A percentile compares a stretch with the other conserved stretches of the same genome.
Conservation (phyloP, 2,329 filamentous ascomycete species). For the Sclerotinia spermophila region DNA sequence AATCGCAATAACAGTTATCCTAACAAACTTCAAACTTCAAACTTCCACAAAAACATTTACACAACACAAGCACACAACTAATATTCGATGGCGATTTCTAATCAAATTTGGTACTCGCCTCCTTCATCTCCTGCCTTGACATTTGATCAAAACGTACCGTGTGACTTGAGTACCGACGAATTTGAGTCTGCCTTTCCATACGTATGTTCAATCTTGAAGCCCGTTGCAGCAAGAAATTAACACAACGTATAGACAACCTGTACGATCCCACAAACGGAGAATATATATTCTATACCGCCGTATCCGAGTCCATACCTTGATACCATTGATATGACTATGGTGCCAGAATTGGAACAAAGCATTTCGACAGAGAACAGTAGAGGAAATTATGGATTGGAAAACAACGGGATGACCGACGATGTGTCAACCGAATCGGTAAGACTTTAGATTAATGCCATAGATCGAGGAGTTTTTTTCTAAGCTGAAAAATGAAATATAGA, state of each 20-base stretch:
- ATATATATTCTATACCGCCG: constrained; percentile 12
- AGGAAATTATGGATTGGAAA: constrained; percentile 5
- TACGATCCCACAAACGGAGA: constrained; percentile 1
- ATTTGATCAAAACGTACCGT: constrained; percentile 12
- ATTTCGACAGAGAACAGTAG: constrained; percentile 1
- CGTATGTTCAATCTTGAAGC: constrained; percentile 2
- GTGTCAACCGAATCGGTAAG: not conserved
- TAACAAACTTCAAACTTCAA: not conserved
- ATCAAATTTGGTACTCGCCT: constrained; percentile 15
- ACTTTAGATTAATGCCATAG: not conserved
- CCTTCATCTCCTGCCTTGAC: constrained; percentile 5
- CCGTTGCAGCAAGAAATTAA: not conserved
- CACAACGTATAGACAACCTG: constrained; percentile 3
- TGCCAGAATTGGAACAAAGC: constrained; percentile 6
- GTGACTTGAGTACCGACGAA: constrained; percentile 8
- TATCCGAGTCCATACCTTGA: constrained; percentile 14
- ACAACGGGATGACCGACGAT: constrained; percentile 8
- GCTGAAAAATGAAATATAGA: constrained; percentile 1
- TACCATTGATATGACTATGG: constrained; percentile 4
- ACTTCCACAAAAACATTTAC: not conserved
- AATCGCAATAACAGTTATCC: not conserved
- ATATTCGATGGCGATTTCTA: constrained; percentile 11
- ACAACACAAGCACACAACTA: not conserved
- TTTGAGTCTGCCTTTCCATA: constrained; percentile 12
- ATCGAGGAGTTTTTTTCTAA: not conserved